These are phyloP conservation scores for Diaporthe humulicola DNA, from an alignment of 2,329 filamentous ascomycete genomes.

Conservation along the genomic window DNA sequence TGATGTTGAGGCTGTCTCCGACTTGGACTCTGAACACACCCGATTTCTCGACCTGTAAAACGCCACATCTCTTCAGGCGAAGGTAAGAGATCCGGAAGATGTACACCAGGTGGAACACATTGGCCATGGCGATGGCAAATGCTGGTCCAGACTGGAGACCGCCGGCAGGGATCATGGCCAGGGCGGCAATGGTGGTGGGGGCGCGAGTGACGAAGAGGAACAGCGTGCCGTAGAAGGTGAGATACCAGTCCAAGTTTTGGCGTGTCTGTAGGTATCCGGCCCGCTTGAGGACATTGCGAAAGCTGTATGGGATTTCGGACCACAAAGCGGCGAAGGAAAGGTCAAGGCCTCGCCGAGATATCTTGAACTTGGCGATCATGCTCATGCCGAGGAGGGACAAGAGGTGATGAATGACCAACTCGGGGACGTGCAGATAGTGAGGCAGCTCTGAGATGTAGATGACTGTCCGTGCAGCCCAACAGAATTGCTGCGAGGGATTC, in stretches of 20 bases:
- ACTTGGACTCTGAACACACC: slow-evolving; percentile 27
- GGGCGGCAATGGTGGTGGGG: slow-evolving; percentile 10
- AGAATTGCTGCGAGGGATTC: slow-evolving; percentile 42
- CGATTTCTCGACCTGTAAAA: slow-evolving; percentile 3
- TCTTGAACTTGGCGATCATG: slow-evolving; percentile 38
- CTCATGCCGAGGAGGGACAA: slow-evolving; percentile 41
- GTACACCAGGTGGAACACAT: slow-evolving; percentile 34
- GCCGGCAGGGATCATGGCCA: slow-evolving; percentile 34
- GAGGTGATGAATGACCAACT: slow-evolving; percentile 44
- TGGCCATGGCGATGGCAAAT: neutral
- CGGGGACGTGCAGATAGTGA: slow-evolving; percentile 39
- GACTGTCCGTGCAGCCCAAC: slow-evolving; percentile 43
- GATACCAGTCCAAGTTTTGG: slow-evolving; percentile 25
- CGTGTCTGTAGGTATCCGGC: slow-evolving; percentile 31
- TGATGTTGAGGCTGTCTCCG: slow-evolving; percentile 5
- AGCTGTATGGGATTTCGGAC: slow-evolving; percentile 40
- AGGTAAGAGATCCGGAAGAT: slow-evolving; percentile 21
- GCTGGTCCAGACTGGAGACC: slow-evolving; percentile 29
- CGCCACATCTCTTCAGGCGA: slow-evolving; percentile 15
- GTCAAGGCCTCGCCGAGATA: slow-evolving; percentile 42
- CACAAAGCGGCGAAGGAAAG: slow-evolving; percentile 41
- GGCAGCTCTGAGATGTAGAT: slow-evolving; percentile 43
- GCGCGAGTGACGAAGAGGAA: slow-evolving; percentile 27
- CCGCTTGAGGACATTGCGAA: slow-evolving; percentile 39
- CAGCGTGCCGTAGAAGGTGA: slow-evolving; percentile 28